phyloP scores from a whole-genome alignment of 148 eudicot genomes.

The Camellia japonica region DNA sequence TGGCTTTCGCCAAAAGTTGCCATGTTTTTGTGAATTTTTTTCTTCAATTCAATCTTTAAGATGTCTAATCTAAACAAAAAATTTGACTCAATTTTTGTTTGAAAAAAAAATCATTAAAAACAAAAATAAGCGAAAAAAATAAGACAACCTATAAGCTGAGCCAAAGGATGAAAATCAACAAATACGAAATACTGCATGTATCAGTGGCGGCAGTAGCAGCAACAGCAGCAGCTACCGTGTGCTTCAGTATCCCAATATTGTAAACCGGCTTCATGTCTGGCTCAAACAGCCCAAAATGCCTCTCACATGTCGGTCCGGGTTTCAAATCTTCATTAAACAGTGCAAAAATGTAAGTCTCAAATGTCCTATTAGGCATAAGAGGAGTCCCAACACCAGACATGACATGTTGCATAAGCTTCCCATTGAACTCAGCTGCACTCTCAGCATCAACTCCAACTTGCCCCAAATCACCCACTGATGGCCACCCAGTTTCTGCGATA shows the following conservation, averaged over 20 bases:
- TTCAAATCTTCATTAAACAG: slow-evolving; percentile 63
- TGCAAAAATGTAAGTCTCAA: slow-evolving; percentile 64
- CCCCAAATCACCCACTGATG: slow-evolving; percentile 48
- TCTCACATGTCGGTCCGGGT: slow-evolving; percentile 54
- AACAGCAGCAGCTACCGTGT: slow-evolving; percentile 16
- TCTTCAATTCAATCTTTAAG: too few relatives aligned
- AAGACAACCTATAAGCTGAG: not conserved
- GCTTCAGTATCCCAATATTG: slow-evolving; percentile 44
- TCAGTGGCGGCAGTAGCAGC: slow-evolving; percentile 8
- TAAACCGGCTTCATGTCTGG: slow-evolving; percentile 52
- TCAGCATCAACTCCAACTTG: slow-evolving; percentile 44
- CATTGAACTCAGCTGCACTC: slow-evolving; percentile 59
- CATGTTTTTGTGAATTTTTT: too few relatives aligned
- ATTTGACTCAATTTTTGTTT: not conserved
- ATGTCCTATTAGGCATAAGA: slow-evolving; percentile 64
- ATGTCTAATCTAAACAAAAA: too few relatives aligned
- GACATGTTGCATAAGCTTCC: slow-evolving; percentile 42
- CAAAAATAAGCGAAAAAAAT: not conserved
- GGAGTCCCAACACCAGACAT: slow-evolving; percentile 66
- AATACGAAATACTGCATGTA: slow-evolving; percentile 1
- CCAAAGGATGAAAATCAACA: slow-evolving; percentile 8
- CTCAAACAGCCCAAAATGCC: slow-evolving; percentile 60
- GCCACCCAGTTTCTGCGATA: slow-evolving; percentile 81
- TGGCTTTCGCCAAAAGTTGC: too few relatives aligned
- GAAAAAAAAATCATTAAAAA: not conserved